Percentiles rank a stretch among this genome's conserved stretches.
Conservation (phyloP, 495 filamentous ascomycete species). For the Letharia lupina region DNA sequence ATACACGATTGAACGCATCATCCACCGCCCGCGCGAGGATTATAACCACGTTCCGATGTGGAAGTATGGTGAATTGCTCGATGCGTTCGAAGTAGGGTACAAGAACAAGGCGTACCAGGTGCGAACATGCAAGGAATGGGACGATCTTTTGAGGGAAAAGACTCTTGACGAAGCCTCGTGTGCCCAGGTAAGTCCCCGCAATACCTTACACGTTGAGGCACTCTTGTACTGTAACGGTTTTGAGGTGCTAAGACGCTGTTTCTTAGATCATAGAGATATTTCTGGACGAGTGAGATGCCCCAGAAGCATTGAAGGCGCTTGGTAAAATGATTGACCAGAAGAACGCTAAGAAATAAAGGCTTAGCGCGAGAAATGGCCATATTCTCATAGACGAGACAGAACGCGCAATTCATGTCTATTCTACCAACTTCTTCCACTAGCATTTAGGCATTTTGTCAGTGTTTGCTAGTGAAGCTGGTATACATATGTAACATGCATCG, state of each 20-base stretch:
- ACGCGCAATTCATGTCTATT: background rate
- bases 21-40: background rate
- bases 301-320: background rate
- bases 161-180: background rate
- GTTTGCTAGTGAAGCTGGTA: background rate
- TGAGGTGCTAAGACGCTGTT: background rate
- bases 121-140: conserved; percentile 3
- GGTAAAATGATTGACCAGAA: background rate
- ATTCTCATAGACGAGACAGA: background rate
- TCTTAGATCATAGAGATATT: background rate
- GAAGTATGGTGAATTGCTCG: background rate
- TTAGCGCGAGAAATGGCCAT: background rate
- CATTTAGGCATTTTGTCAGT: background rate
- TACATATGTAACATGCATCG: background rate
- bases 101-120: background rate
- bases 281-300: background rate
- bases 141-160: background rate
- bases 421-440: background rate
- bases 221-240: background rate
- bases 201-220: background rate
- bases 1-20: background rate
- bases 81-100: background rate
- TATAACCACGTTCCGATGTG: background rate
- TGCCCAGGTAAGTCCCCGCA: background rate
- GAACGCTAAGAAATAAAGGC: background rate